phyloP scores from a whole-genome alignment of 2,329 filamentous ascomycete species.

The Microdochium nivale region DNA sequence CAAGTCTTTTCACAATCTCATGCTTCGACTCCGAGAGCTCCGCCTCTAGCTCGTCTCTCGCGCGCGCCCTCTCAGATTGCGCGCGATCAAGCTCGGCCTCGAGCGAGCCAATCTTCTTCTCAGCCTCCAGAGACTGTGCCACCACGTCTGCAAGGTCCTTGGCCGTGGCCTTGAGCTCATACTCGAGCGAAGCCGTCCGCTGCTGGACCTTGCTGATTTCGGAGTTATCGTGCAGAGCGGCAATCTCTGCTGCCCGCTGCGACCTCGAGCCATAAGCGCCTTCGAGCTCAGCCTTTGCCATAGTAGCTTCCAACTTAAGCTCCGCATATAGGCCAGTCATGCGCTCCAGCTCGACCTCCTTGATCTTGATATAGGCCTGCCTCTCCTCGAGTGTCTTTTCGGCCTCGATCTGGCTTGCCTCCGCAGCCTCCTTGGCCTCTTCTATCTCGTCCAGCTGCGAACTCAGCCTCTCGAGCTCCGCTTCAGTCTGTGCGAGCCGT shows the following conservation, averaged over 20 bases:
- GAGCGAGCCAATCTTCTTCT: conserved; percentile 22
- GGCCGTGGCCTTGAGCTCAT: conserved; percentile 51
- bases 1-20: conserved; percentile 15
- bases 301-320: conserved; percentile 53
- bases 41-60: conserved; percentile 16
- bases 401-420: conserved; percentile 13
- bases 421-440: conserved; percentile 13
- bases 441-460: conserved; percentile 25
- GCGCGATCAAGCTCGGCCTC: conserved; percentile 20
- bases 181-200: conserved; percentile 49
- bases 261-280: conserved; percentile 51
- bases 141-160: conserved; percentile 21
- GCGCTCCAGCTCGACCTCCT: conserved; percentile 41
- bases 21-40: conserved; percentile 14
- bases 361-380: conserved; percentile 21
- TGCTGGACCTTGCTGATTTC: conserved; percentile 18
- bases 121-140: conserved; percentile 22
- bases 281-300: conserved; percentile 53
- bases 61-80: conserved; percentile 13
- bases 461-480: conserved; percentile 25
- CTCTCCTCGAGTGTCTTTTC: conserved; percentile 18
- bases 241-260: conserved; percentile 49
- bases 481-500: conserved; percentile 27
- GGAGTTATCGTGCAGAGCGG: conserved; percentile 40
- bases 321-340: conserved; percentile 45